Evolutionary conservation across 257 asterid species (phyloP), one percentile per base, ranked within the genome.

Genomic region (Solanum ossicruentum): DNA sequence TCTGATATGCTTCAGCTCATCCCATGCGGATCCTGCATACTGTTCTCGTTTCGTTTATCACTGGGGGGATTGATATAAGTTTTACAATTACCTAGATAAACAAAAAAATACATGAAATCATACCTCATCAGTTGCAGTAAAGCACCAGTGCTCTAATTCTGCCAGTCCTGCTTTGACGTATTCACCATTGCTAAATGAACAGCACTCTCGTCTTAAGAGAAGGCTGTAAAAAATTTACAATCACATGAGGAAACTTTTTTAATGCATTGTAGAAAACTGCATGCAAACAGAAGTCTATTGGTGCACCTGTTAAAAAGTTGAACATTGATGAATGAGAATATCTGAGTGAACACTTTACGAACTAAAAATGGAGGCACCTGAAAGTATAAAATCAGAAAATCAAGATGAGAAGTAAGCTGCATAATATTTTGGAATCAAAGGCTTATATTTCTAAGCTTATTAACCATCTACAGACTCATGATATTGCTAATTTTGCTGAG

Each of bases 11-110:
- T 96, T 96, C 85, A 96, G 95, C 90, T 96, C 99, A 81, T 96
- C 99, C 99, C 98, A 94, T 81, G 99, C 93, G 83, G 94, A 90
- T 81, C 98, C 99, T 84, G 99, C 93, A 90, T 96, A 96, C 99
- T 96, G 98, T 63, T 82, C 28, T 63, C 17, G 23, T 82, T 82
- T 63, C 89, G 91, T 79, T 90, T 85, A 69, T 86, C 73, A 83
- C 87, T 83, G 78, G 21, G 80, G 77, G 83, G 77, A 86, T 72
- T 13, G 77, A 79, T 36, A 70, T 43, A 70, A 28, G 66, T 86
- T 82, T 10, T 20, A 41, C 70, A 77, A 78, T 43, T 20, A 81
- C 58, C 73, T 66, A 84, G 58, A 57, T 11, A 82, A 83, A 36
- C 41, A 36, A 23, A 83, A n/a, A 56, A n/a, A 61, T 51, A 78